Percentiles rank a stretch among this genome's conserved stretches.
phyloP scores from a whole-genome alignment of 805 yeast species.

The Dipodascopsis tothii region DNA sequence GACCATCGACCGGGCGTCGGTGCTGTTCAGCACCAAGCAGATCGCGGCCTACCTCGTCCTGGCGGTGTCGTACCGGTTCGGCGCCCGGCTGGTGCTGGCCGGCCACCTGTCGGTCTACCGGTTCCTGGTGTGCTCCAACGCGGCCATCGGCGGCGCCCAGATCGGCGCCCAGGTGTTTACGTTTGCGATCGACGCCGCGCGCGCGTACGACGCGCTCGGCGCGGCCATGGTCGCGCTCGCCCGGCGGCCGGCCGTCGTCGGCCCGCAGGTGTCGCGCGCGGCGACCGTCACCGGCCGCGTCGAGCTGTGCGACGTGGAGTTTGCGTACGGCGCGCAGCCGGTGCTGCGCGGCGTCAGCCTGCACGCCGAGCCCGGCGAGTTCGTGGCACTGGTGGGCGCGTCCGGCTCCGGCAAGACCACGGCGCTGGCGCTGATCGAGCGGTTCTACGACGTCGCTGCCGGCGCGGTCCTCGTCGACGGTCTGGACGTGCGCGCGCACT shows the following conservation, averaged over 20 bases:
- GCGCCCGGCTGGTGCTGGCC: slow-evolving; percentile 31
- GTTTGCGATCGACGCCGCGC: slow-evolving; percentile 38
- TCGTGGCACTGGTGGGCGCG: slow-evolving; percentile 92
- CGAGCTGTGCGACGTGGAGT: slow-evolving; percentile 35
- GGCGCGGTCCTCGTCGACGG: slow-evolving; percentile 18
- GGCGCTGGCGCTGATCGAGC: slow-evolving; percentile 47
- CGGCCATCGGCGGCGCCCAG: slow-evolving; percentile 36
- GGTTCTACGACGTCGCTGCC: slow-evolving; percentile 14
- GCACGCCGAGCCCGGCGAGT: slow-evolving; percentile 61
- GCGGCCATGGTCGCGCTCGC: slow-evolving; percentile 30
- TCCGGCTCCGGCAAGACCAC: slow-evolving; percentile 44
- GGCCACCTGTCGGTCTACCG: slow-evolving; percentile 27
- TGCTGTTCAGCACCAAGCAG: too few relatives aligned
- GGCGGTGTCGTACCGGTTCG: slow-evolving; percentile 39
- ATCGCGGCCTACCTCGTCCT: slow-evolving; percentile 36
- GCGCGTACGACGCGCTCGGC: slow-evolving; percentile 33
- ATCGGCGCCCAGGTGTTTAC: slow-evolving; percentile 35
- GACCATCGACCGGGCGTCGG: too few relatives aligned
- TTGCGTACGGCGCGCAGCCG: slow-evolving; percentile 26
- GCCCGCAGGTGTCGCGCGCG: slow-evolving; percentile 23
- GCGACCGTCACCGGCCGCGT: slow-evolving; percentile 42
- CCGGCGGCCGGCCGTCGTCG: slow-evolving; percentile 29
- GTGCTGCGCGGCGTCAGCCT: slow-evolving; percentile 27
- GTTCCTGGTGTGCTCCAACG: slow-evolving; percentile 35
- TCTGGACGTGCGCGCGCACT: slow-evolving; percentile 24